Conservation (phyloP, 352 stramenopile genomes). For the Phytophthora palmivora region DNA sequence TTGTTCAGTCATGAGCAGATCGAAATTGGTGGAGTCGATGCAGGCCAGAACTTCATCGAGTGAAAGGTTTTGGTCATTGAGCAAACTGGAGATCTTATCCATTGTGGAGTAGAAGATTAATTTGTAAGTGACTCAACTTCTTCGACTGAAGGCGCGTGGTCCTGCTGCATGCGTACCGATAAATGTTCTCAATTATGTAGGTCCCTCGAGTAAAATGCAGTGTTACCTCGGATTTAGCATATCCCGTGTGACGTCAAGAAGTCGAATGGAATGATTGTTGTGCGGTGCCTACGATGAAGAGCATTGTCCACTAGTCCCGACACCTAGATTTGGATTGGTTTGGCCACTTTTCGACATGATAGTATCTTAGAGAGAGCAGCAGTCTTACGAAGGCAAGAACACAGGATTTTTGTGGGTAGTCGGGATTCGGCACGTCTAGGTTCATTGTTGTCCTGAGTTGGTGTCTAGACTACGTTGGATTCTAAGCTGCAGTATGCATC, state of each 20-base stretch:
- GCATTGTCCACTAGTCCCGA: background rate
- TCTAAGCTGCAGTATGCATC: background rate
- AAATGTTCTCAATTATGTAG: too few species aligned
- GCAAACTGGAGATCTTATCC: constrained; percentile 1
- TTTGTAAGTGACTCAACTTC: constrained; percentile 10
- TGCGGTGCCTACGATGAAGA: background rate
- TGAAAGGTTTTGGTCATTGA: constrained; percentile 3
- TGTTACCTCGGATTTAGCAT: too few species aligned
- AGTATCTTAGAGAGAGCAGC: background rate
- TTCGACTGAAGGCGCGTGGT: background rate
- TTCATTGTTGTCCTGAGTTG: constrained; percentile 8
- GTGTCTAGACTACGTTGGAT: background rate
- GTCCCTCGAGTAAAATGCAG: too few species aligned
- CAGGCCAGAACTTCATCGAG: constrained; percentile 27
- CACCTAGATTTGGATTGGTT: background rate
- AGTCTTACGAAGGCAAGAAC: constrained; percentile 9
- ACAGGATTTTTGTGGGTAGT: constrained; percentile 18
- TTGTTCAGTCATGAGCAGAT: background rate
- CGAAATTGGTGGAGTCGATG: constrained; percentile 26
- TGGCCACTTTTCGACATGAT: constrained; percentile 4
- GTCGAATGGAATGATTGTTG: background rate
- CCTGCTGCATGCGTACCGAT: background rate
- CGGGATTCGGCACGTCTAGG: background rate
- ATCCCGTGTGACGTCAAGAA: background rate
- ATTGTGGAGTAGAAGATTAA: constrained; percentile 11